A percentile compares a stretch with the other conserved stretches of the same genome.
Evolutionary conservation across 345 rosid genomes (phyloP).

Genomic region (Salix viminalis): DNA sequence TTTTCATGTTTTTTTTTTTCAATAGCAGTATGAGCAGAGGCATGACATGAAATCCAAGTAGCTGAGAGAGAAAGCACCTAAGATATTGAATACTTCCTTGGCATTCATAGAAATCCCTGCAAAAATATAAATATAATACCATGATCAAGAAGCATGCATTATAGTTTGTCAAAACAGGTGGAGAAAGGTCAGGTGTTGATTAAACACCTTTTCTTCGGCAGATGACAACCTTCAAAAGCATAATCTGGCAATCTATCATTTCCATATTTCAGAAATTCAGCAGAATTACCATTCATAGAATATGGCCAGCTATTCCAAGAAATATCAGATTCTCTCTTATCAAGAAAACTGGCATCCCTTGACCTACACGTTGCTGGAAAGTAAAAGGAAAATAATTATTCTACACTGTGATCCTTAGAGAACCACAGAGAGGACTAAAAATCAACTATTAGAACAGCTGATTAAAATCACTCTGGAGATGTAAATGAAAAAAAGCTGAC

Average conservation of each 20-base stretch:
- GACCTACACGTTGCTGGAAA: slow-evolving; percentile 32
- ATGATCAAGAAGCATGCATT: slow-evolving; percentile 14
- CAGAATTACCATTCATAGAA: slow-evolving; percentile 27
- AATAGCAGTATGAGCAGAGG: background rate
- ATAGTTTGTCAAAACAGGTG: slow-evolving; percentile 8
- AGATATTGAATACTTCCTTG: slow-evolving; percentile 34
- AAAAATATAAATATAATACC: slow-evolving; percentile 9
- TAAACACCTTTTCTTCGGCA: slow-evolving; percentile 48
- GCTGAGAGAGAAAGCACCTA: slow-evolving; percentile 38
- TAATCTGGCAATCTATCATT: slow-evolving; percentile 27
- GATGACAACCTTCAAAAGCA: slow-evolving; percentile 32
- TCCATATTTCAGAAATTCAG: slow-evolving; percentile 31
- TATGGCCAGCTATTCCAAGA: slow-evolving; percentile 37
- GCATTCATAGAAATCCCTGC: slow-evolving; percentile 44
- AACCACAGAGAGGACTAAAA: background rate
- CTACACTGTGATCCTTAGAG: background rate
- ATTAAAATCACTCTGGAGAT: background rate
- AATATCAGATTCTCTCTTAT: slow-evolving; percentile 29
- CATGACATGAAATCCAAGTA: background rate
- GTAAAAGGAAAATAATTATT: background rate
- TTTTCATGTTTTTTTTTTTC: too few relatives aligned
- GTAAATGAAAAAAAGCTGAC: background rate
- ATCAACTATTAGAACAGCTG: background rate
- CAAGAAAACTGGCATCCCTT: slow-evolving; percentile 28
- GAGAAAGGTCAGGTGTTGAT: slow-evolving; percentile 11